Base-by-base conservation (phyloP, 495 filamentous ascomycete species). In the Friedmanniomyces endolithicus region DNA sequence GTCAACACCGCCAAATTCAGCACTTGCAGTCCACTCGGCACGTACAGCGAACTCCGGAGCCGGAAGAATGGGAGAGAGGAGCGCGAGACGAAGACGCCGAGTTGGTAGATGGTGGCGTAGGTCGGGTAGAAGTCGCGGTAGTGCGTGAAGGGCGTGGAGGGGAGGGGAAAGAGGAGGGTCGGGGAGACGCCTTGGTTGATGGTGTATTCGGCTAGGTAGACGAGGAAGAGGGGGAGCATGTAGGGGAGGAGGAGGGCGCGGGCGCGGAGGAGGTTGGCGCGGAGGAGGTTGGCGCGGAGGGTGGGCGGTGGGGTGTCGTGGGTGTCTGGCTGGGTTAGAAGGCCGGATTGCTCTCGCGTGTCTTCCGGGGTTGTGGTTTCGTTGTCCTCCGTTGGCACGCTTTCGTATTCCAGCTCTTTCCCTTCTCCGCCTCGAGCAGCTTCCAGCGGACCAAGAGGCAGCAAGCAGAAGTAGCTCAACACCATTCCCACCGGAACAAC, bases 121-220 rank as follows among this genome's bases (percentile, higher is more conserved):
- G 79, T 76, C n/a, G 89, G 87, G 63, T 95, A 95, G 68, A 92
- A 92, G n/a, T 83, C 81, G 19, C 90, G 82, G 70, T 83, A 92
- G 61, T 86, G 75, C 43, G 70, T 67, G 65, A 98, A 95, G 1
- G 90, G 90, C 0, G 82, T 83, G 6, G 74, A 69, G 0, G 74
- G 62, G 11, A 95, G 70, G 0, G 89, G 88, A 67, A 94, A 98
- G 33, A 98, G 79, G 11, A 96, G 75, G 0, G 87, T 95, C 0
- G 90, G 92, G 0, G 85, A 75, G 35, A 98, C 86, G 37, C 88
- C 88, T 70, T 92, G 88, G 70, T 96, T 96, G 69, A 96, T 94
- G 56, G 87, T 90, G 66, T 96, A 97, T 73, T 98, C 92, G 50
- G 88, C 87, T 37, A 95, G 77, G 65, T 95, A 98, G 52, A 98